Evolutionary conservation across 2,329 filamentous ascomycete species (phyloP).

Genomic region (Aspergillaceae sp.): DNA sequence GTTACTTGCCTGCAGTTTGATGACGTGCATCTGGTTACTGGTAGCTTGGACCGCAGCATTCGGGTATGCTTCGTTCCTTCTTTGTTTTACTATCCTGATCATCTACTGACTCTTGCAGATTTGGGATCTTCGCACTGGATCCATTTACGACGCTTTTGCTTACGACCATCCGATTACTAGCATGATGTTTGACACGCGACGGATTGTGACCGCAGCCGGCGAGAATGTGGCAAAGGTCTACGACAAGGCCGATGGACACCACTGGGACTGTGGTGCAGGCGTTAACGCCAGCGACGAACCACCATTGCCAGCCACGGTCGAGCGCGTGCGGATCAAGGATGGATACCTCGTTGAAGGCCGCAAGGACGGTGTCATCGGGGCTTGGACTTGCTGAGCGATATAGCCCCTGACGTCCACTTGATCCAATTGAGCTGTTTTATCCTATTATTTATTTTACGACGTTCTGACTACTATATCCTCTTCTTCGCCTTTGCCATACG

Average conservation of each 20-base stretch:
- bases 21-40: constrained; percentile 88
- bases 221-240: constrained; percentile 96
- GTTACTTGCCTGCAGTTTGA: constrained; percentile 95
- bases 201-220: constrained; percentile 82
- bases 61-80: constrained; percentile 54
- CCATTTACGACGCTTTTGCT: constrained; percentile 90
- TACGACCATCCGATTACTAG: constrained; percentile 86
- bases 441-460: neutral
- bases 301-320: constrained; percentile 60
- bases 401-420: neutral
- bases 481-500: no score
- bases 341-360: constrained; percentile 90
- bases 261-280: constrained; percentile 93
- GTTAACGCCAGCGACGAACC: constrained; percentile 57
- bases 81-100: neutral
- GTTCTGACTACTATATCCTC: neutral
- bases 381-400: constrained; percentile 65
- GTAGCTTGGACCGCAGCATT: constrained; percentile 84
- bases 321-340: constrained; percentile 82
- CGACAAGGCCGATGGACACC: constrained; percentile 88
- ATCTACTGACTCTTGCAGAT: constrained; percentile 53
- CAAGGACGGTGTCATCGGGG: constrained; percentile 75
- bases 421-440: no score
- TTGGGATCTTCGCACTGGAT: constrained; percentile 94
- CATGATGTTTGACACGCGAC: constrained; percentile 92